phyloP scores from a whole-genome alignment of 208 protist genomes.

The Strigomonas oncopelti region DNA sequence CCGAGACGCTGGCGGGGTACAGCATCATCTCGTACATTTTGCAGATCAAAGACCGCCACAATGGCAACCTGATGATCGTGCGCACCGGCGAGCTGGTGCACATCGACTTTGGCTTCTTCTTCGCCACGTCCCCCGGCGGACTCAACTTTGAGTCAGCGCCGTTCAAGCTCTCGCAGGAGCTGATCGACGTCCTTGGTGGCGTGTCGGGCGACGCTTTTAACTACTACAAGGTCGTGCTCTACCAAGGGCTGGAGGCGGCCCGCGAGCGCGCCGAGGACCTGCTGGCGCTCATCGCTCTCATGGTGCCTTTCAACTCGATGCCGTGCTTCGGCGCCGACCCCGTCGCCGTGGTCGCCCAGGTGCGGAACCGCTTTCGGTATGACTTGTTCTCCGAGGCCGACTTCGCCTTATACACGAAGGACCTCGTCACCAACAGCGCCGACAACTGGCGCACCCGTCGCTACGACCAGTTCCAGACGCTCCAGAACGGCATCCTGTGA shows the following conservation, averaged over 20 bases:
- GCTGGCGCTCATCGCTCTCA: conserved; percentile 76
- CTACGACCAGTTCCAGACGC: conserved; percentile 91
- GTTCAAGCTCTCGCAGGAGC: conserved; percentile 92
- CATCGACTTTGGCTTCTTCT: conserved; percentile 98
- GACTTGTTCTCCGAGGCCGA: conserved; percentile 81
- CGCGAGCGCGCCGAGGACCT: conserved; percentile 80
- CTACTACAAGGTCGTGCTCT: conserved; percentile 89
- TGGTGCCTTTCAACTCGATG: conserved; percentile 84
- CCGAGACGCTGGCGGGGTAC: conserved; percentile 93
- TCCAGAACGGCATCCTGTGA: conserved; percentile 90
- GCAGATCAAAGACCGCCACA: conserved; percentile 94
- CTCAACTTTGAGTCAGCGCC: conserved; percentile 92
- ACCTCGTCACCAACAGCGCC: conserved; percentile 83
- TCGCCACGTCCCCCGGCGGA: conserved; percentile 93
- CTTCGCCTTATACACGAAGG: conserved; percentile 77
- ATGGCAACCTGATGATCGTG: conserved; percentile 94
- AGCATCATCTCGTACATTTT: conserved; percentile 93
- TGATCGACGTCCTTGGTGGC: conserved; percentile 90
- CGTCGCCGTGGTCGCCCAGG: conserved; percentile 44
- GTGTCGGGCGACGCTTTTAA: conserved; percentile 62
- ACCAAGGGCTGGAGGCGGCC: conserved; percentile 70
- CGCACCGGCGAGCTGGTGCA: conserved; percentile 91
- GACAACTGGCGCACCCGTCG: conserved; percentile 91
- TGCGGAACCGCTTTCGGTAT: conserved; percentile 78
- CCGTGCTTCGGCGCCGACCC: conserved; percentile 84